Conservation (phyloP, 73 alveolate genomes). For the Paramecium pentaurelia region DNA sequence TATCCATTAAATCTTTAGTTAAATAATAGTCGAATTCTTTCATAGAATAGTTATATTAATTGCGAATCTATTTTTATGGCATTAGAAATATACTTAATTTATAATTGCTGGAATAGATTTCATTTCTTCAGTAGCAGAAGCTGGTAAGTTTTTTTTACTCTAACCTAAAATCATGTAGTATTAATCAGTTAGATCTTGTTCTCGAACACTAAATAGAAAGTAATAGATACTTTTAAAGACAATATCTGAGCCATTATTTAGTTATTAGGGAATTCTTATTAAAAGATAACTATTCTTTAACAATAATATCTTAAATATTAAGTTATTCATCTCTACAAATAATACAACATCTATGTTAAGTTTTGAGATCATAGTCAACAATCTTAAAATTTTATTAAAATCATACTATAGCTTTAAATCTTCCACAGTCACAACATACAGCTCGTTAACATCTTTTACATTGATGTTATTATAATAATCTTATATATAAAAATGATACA, state of each 20-base stretch:
- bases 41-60: neutral
- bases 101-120: neutral
- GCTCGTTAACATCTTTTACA: constrained; percentile 40
- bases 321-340: constrained; percentile 2
- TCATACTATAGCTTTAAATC: neutral
- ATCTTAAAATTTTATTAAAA: neutral
- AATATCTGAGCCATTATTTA: neutral
- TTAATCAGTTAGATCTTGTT: neutral
- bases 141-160: neutral
- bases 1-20: neutral
- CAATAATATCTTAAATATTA: neutral
- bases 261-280: neutral
- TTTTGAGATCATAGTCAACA: constrained; percentile 8
- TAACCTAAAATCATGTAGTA: neutral
- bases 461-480: neutral
- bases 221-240: neutral
- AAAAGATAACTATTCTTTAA: neutral
- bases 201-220: neutral
- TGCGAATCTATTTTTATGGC: neutral
- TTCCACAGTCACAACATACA: constrained; percentile 35
- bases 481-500: neutral
- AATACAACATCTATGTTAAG: neutral
- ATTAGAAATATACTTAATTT: neutral
- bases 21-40: neutral
- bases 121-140: neutral